phyloP scores from a whole-genome alignment of 179 eudicot genomes.

The Spinacia oleracea region DNA sequence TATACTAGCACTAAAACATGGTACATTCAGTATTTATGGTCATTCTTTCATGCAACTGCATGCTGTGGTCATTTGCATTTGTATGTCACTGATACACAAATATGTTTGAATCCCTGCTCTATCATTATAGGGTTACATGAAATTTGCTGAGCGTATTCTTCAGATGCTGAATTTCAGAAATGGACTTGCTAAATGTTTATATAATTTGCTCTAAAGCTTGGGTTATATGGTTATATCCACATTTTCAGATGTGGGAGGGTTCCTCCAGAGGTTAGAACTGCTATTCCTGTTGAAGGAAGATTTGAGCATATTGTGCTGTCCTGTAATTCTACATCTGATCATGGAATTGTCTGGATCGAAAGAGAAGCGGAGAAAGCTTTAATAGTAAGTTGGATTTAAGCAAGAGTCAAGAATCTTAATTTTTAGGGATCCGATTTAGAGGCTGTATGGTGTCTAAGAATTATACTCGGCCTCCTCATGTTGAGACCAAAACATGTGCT shows the following conservation, averaged over 20 bases:
- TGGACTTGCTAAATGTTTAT: conserved; percentile 13
- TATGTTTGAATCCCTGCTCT: not conserved
- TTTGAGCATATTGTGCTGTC: conserved; percentile 91
- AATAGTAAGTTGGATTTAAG: conserved; percentile 43
- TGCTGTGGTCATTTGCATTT: not conserved
- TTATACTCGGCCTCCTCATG: not conserved
- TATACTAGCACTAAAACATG: not conserved
- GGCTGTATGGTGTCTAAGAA: not conserved
- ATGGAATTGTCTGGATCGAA: conserved; percentile 80
- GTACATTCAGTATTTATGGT: not conserved
- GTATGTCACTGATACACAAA: not conserved
- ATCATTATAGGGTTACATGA: not conserved
- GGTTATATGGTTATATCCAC: conserved; percentile 26
- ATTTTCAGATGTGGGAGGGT: conserved; percentile 72
- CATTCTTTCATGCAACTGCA: not conserved
- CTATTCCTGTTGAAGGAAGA: conserved; percentile 92
- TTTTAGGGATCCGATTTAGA: not conserved
- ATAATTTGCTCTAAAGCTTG: conserved; percentile 10
- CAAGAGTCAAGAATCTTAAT: not conserved
- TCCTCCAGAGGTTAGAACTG: conserved; percentile 93
- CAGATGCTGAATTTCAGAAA: not conserved
- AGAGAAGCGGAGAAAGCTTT: conserved; percentile 80
- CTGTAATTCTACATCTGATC: conserved; percentile 84
- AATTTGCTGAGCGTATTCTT: not conserved
- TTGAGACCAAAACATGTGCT: not conserved